phyloP scores from a whole-genome alignment of 805 yeast genomes.

The Monosporozyma yasuniensis region DNA sequence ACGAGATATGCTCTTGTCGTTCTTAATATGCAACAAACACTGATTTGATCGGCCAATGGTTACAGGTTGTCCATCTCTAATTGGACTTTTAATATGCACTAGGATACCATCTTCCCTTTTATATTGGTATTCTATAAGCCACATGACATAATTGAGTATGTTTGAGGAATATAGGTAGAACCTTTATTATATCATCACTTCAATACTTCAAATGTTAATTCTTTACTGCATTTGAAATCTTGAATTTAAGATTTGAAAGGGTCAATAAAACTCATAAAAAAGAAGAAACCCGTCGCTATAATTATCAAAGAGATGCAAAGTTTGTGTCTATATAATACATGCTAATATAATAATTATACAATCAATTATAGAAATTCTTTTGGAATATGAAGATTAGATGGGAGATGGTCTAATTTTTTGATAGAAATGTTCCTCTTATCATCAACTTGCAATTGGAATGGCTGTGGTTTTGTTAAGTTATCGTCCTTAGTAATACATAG shows the following conservation, averaged over 20 bases:
- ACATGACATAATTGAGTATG: conserved; percentile 12
- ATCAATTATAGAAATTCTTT: not conserved
- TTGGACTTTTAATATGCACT: conserved; percentile 11
- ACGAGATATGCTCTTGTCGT: conserved; percentile 29
- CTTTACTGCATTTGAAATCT: not conserved
- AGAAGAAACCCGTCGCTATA: not conserved
- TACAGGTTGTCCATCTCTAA: conserved; percentile 9
- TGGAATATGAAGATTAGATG: conserved; percentile 9
- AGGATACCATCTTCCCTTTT: conserved; percentile 15
- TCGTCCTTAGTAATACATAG: conserved; percentile 1
- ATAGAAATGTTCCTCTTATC: conserved; percentile 8
- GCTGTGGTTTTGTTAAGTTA: conserved; percentile 6
- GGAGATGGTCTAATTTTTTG: conserved; percentile 8
- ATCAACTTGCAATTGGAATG: conserved; percentile 16
- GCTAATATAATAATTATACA: not conserved
- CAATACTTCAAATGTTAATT: not conserved
- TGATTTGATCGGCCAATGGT: conserved; percentile 27
- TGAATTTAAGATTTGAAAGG: not conserved
- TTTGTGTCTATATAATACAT: not conserved
- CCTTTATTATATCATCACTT: not conserved
- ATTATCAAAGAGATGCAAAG: not conserved
- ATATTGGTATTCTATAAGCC: conserved; percentile 20
- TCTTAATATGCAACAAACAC: conserved; percentile 20
- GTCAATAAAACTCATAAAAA: not conserved
- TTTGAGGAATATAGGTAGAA: not conserved